Evolutionary conservation across 129 eudicot species (phyloP).

Genomic region (Flaveria trinervia): DNA sequence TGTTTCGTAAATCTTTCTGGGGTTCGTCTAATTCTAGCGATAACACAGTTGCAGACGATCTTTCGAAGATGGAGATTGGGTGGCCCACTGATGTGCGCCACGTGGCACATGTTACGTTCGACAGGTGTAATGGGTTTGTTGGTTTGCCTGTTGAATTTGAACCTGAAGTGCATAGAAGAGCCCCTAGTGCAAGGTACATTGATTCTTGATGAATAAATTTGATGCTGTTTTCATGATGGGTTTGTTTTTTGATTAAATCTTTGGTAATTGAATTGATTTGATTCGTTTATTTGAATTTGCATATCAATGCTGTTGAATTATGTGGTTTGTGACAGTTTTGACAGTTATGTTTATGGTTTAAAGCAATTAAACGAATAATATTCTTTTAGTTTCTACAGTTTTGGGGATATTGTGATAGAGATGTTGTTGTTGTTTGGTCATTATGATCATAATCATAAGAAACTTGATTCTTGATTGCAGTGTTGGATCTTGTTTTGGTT

Average conservation of each 20-base stretch:
- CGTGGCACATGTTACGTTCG: constrained; percentile 87
- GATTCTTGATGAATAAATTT: background rate
- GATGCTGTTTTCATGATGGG: background rate
- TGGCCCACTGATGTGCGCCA: constrained; percentile 83
- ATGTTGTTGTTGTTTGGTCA: background rate
- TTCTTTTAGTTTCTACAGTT: background rate
- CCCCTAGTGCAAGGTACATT: constrained; percentile 86
- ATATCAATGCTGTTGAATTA: constrained; percentile 6
- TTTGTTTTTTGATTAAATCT: background rate
- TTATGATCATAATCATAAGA: background rate
- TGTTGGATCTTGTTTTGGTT: background rate
- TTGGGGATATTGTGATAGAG: background rate
- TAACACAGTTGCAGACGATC: constrained; percentile 21
- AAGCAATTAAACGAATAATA: no score
- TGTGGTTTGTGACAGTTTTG: background rate
- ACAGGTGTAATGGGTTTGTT: constrained; percentile 80
- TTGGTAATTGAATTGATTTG: no score
- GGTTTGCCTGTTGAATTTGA: constrained; percentile 91
- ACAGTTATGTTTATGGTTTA: background rate
- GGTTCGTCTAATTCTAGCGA: constrained; percentile 34
- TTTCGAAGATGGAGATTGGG: constrained; percentile 64
- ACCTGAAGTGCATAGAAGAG: constrained; percentile 72
- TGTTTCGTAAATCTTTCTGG: constrained; percentile 73
- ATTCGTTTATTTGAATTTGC: background rate
- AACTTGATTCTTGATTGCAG: constrained; percentile 17